Conservation (phyloP, 495 filamentous ascomycete genomes). For the Lophiotrema nucula region DNA sequence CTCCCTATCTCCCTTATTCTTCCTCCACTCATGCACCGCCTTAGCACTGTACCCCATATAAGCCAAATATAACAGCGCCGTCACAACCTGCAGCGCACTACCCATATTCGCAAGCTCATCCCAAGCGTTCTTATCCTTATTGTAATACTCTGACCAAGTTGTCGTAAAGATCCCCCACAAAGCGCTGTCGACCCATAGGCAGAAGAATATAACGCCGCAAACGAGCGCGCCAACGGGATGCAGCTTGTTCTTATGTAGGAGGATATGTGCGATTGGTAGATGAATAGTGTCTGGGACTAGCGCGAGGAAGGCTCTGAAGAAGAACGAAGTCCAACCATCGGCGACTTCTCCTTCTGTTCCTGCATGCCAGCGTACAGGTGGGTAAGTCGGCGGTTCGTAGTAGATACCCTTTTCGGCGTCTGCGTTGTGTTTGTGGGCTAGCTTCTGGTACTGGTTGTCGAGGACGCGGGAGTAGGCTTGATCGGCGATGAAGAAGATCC, state of each 20-base stretch:
- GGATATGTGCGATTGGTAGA: not conserved
- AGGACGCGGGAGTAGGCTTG: not conserved
- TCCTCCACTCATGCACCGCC: conserved; percentile 7
- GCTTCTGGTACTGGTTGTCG: not conserved
- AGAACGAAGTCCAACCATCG: not conserved
- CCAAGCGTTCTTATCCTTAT: not conserved
- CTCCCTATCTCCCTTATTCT: not conserved
- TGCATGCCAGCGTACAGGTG: not conserved
- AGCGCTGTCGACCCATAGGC: not conserved
- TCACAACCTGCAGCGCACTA: not conserved
- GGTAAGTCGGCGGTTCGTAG: not conserved
- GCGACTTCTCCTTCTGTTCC: not conserved
- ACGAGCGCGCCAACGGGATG: conserved; percentile 1
- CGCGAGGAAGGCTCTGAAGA: conserved; percentile 7
- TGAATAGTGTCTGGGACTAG: not conserved
- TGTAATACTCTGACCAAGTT: not conserved
- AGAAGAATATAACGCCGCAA: not conserved
- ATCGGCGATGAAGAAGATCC: conserved; percentile 5
- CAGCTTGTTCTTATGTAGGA: not conserved
- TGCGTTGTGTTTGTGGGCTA: not conserved
- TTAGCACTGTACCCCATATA: conserved; percentile 1
- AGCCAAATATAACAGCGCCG: not conserved
- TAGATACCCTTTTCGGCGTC: not conserved
- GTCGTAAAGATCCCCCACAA: not conserved
- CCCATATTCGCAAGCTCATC: not conserved